Percentiles rank a stretch among this genome's conserved stretches.
These are phyloP conservation scores for Colletotrichum gigasporum DNA, from an alignment of 2,329 filamentous ascomycete species.

Conservation along the genomic window DNA sequence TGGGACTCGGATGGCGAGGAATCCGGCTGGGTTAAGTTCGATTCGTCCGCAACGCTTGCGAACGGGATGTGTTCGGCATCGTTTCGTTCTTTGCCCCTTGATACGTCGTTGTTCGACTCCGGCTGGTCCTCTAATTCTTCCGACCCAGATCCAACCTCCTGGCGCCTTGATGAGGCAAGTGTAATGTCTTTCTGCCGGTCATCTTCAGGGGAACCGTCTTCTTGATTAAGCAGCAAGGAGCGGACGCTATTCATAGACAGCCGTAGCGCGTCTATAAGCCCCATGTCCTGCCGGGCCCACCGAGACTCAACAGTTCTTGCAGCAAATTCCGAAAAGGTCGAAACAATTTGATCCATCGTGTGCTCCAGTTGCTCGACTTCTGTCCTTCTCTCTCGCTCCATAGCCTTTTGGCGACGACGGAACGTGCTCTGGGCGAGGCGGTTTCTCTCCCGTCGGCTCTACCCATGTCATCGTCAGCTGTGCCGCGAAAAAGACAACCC, in stretches of 20 bases:
- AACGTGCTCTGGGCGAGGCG: conserved; percentile 1
- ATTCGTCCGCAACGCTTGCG: too few species aligned
- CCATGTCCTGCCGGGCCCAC: background rate
- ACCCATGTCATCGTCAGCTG: too few species aligned
- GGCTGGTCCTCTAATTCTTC: too few species aligned
- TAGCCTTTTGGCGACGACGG: background rate
- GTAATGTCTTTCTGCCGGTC: too few species aligned
- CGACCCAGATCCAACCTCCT: too few species aligned
- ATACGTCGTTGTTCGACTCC: too few species aligned
- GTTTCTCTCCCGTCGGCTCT: conserved; percentile 11
- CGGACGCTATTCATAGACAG: background rate
- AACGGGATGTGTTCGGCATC: background rate
- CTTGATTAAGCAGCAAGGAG: background rate
- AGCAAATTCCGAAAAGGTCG: background rate
- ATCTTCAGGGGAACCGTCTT: too few species aligned
- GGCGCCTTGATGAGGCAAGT: too few species aligned
- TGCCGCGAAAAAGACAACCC: background rate
- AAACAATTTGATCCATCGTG: background rate
- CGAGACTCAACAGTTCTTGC: background rate
- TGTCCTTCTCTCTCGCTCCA: background rate
- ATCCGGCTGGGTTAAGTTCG: too few species aligned
- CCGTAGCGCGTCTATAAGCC: background rate
- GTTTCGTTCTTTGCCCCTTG: background rate
- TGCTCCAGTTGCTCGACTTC: conserved; percentile 4
- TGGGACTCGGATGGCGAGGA: background rate